Evolutionary conservation across 352 stramenopile genomes (phyloP).

Genomic region (Pythium phragmitis): DNA sequence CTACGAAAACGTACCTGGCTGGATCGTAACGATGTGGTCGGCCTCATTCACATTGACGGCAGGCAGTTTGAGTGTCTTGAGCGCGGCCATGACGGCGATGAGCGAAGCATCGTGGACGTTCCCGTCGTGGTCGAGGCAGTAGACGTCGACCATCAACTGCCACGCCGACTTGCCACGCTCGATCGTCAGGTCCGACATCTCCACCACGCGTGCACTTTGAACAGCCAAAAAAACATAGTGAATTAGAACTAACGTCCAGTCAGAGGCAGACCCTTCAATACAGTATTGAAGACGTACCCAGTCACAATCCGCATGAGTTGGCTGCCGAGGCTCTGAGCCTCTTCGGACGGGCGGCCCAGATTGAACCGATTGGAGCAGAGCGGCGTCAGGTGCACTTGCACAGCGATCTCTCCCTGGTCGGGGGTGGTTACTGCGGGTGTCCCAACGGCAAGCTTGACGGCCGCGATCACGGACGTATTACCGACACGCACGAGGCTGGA

Average conservation of each 20-base stretch:
- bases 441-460: constrained; percentile 72
- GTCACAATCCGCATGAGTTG: constrained; percentile 72
- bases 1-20: constrained; percentile 37
- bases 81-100: constrained; percentile 64
- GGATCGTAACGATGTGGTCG: constrained; percentile 71
- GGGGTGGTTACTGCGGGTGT: constrained; percentile 64
- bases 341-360: constrained; percentile 67
- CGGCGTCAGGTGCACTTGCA: constrained; percentile 80
- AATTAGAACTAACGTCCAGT: no score
- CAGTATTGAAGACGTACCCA: constrained; percentile 33
- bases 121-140: constrained; percentile 80
- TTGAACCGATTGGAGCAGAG: constrained; percentile 75
- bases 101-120: constrained; percentile 78
- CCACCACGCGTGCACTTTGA: constrained; percentile 63
- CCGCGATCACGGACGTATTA: constrained; percentile 68
- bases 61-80: constrained; percentile 63
- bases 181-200: constrained; percentile 78
- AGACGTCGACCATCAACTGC: constrained; percentile 82
- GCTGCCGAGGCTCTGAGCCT: constrained; percentile 75
- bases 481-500: constrained; percentile 76
- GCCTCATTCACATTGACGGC: constrained; percentile 59
- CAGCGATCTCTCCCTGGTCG: constrained; percentile 73
- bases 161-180: constrained; percentile 73
- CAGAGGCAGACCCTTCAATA: neutral
- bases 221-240: neutral